phyloP scores from a whole-genome alignment of 495 filamentous ascomycete species.

The Pseudoneurospora amorphoporcata region DNA sequence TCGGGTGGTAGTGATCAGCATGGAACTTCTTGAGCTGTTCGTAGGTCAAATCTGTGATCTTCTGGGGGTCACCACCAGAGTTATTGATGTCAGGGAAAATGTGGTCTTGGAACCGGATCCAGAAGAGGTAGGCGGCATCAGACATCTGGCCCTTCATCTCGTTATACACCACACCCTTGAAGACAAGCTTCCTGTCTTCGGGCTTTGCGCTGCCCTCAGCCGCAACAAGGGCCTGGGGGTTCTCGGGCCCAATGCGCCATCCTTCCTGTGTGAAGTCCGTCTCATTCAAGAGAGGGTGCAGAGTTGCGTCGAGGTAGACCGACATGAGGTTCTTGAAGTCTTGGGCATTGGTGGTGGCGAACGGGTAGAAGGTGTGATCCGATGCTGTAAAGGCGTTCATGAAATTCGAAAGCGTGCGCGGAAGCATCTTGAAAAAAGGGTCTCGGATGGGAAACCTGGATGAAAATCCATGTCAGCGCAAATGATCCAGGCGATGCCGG shows the following conservation, averaged over 20 bases:
- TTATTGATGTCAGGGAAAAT: conserved; percentile 91
- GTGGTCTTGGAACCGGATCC: conserved; percentile 87
- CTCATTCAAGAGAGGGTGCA: conserved; percentile 76
- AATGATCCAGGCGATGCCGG: neutral
- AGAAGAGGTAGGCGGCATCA: conserved; percentile 90
- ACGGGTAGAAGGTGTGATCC: conserved; percentile 96
- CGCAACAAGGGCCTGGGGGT: conserved; percentile 48
- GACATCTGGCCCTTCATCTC: conserved; percentile 99
- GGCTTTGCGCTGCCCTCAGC: conserved; percentile 29
- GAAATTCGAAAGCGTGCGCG: conserved; percentile 91
- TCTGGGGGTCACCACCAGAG: conserved; percentile 89
- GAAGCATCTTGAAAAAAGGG: conserved; percentile 99
- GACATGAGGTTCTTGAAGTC: conserved; percentile 94
- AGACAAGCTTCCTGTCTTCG: conserved; percentile 57
- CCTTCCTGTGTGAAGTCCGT: conserved; percentile 95
- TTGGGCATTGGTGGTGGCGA: conserved; percentile 92
- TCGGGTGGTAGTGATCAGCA: conserved; percentile 86
- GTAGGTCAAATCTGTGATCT: conserved; percentile 90
- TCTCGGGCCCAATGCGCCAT: conserved; percentile 89
- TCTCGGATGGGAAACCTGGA: conserved; percentile 85
- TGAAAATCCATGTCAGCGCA: conserved; percentile 16
- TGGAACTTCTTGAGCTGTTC: conserved; percentile 79
- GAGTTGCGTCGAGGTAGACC: conserved; percentile 90
- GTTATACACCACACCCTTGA: conserved; percentile 98
- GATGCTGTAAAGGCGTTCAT: conserved; percentile 98